Base-by-base conservation (phyloP, 1,284 basidiomycete genomes). In the Rhizoctonia solani region DNA sequence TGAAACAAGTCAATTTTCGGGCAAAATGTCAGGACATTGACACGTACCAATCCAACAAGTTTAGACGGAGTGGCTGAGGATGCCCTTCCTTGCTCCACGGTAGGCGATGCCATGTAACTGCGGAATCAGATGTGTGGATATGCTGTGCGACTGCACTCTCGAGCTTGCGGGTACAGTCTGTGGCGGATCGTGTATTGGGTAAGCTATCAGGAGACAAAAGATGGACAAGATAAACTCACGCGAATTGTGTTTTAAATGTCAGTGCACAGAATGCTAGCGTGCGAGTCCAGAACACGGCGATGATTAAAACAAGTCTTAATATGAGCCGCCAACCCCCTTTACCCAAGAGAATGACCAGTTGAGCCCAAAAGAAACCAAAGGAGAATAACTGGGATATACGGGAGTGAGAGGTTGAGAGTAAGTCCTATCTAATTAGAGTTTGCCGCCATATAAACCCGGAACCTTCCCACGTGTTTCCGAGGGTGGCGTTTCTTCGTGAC, bases 321-420 rank as follows among this genome's bases (percentile, higher is more conserved):
- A 39, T 46, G 50, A 53, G 27, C 50, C 50, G 50, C 19, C 32
- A 19, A 53, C 27, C 29, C 55, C 58, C 44, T 49, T 49, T 49
- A 46, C 58, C 58, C 58, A 61, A 61, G 58, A 61, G 58, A 61
- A 61, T 32, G 58, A 61, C 58, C 58, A 61, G 58, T 50, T 61
- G 58, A 50, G 27, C 58, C 58, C 58, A 61, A 61, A 61, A 61
- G 58, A 61, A 46, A 61, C 44, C 46, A 61, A 61, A 61, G 58
- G 58, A 61, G 58, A 61, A 61, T 61, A 39, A 61, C 44, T 50
- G 44, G 58, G 46, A 50, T 49, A 50, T 50, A 44, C 46, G 58
- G 58, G 56, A 61, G 58, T 61, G 58, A 61, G 58, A 61, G n/a
- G 58, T 25, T 19, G 46, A 61, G 58, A 49, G 58, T 4, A 23